These are phyloP conservation scores for Hawksworthiomyces lignivorus DNA, from an alignment of 2,329 filamentous ascomycete genomes.

Conservation along the genomic window DNA sequence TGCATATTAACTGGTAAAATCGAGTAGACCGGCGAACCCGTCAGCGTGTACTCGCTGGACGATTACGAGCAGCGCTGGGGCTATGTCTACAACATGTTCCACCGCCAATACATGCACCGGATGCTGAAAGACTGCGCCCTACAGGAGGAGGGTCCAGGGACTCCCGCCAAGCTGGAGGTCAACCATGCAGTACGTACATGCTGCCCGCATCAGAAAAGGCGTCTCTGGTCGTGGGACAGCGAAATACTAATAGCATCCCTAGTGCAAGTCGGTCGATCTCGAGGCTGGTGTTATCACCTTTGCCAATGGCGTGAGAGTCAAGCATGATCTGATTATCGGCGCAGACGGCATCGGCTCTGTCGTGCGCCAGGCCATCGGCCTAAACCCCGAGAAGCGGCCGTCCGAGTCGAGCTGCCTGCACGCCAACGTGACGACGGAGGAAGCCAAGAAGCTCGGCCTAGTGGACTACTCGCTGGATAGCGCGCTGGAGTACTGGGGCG, in stretches of 20 bases:
- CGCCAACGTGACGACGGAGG: slow-evolving; percentile 53
- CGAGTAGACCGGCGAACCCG: slow-evolving; percentile 57
- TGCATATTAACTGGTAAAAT: no score
- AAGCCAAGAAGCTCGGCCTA: slow-evolving; percentile 52
- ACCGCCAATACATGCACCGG: slow-evolving; percentile 59
- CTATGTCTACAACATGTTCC: slow-evolving; percentile 46
- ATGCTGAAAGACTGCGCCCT: slow-evolving; percentile 57
- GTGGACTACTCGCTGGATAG: slow-evolving; percentile 53
- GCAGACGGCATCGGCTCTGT: slow-evolving; percentile 61
- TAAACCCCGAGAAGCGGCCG: slow-evolving; percentile 50
- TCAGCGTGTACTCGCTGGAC: slow-evolving; percentile 54
- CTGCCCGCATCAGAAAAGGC: no score
- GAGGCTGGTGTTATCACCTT: slow-evolving; percentile 43
- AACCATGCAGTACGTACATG: slow-evolving; percentile 54
- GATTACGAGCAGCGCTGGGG: slow-evolving; percentile 49
- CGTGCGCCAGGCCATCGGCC: slow-evolving; percentile 56
- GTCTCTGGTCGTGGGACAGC: no score
- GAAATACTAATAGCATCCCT: no score
- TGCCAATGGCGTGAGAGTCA: slow-evolving; percentile 38
- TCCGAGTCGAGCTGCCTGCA: slow-evolving; percentile 56
- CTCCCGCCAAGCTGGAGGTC: slow-evolving; percentile 44
- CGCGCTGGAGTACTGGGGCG: slow-evolving; percentile 65
- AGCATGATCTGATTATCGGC: slow-evolving; percentile 55
- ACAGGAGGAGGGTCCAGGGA: slow-evolving; percentile 43
- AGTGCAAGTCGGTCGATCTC: slow-evolving; percentile 39